Base-by-base conservation (phyloP, 108 stramenopile genomes). In the Nitzschia sp. region DNA sequence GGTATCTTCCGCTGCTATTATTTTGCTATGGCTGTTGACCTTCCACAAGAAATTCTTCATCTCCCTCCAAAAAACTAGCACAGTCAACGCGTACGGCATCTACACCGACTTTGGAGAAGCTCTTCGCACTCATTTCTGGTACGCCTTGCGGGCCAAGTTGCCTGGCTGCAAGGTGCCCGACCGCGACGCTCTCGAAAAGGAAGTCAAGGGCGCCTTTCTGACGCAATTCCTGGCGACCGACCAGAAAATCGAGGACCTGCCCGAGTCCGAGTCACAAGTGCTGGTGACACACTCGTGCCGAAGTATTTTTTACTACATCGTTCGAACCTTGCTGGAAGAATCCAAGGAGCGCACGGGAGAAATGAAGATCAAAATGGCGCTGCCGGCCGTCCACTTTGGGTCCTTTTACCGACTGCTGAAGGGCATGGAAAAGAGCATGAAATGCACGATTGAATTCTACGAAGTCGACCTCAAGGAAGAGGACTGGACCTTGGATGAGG, bases 381-480 rank as follows among this genome's bases (percentile, higher is more conserved):
- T 54, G 27, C 55, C 54, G 23, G 38, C 53, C 0, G 53, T 68
- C 4, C 66, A 68, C 27, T 68, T 68, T 47, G 66, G 66, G 13
- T 68, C 66, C 9, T 68, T 68, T 36, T 68, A 68, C 35, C 53
- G 66, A 4, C n/a, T 68, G 25, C 23, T 68, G 1, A 45, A 47
- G 25, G 66, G 66, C 17, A 68, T 68, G 53, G 66, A 68, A 25
- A 68, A 68, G 54, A 56, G 53, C 31, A 45, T 68, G 54, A 47
- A 68, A 6, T 68, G 66, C 45, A 22, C 21, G 53, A 68, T 68
- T 56, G 66, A 68, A 25, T 68, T 68, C 22, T 56, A 56, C 19
- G 66, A 68, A 56, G 25, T 68, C 25, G 66, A 68, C 34, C 26
- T 68, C 45, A 68, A 68, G n/a, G 66, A 54, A 28, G 46, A 68